Base-by-base conservation (phyloP, 2,329 filamentous ascomycete species). In the Amauroascus verrucosus region DNA sequence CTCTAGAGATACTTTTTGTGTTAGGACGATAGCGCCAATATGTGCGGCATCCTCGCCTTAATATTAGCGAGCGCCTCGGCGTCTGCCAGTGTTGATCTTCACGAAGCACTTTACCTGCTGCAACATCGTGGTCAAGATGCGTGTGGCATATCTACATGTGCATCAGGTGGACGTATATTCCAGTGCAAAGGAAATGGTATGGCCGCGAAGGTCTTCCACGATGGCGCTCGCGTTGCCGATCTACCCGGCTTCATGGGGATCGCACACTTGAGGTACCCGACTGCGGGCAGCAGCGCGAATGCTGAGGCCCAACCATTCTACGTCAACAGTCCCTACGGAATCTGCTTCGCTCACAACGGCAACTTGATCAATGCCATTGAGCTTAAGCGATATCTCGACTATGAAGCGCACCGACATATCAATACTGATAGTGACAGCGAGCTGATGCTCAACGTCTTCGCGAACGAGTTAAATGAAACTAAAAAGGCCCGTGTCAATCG, bases 291-390 rank as follows among this genome's bases (percentile, higher is more conserved):
- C 67, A 86, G 84, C 60, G 81, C 81, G 55, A 91, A 88, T 64
- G 83, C 88, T 6, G 88, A 95, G 70, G 87, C 88, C 9, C 89
- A 95, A 70, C 90, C 90, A 0, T 95, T 96, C 70, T 95, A 93
- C 66, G 88, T 93, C 63, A 95, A 95, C 73, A 80, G 79, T 54
- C 88, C 87, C 1, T 93, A 88, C 65, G 88, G 88, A 46, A 85
- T 94, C 62, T 86, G 79, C 63, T 79, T 93, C 66, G 80, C 84
- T 20, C 84, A 93, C 71, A 95, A 95, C 64, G 89, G 90, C 56
- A 95, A 95, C 70, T 76, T 95, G 45, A 86, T 94, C 74, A 88
- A 94, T 65, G 81, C 84, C 4, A 76, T 77, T 1, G 82, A 86
- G 50, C 75, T 94, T 46, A 81, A 80, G 66, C 71, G 75, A 56